Conservation (phyloP, 176 grass and related monocot species). For the Pontederia crassipes region DNA sequence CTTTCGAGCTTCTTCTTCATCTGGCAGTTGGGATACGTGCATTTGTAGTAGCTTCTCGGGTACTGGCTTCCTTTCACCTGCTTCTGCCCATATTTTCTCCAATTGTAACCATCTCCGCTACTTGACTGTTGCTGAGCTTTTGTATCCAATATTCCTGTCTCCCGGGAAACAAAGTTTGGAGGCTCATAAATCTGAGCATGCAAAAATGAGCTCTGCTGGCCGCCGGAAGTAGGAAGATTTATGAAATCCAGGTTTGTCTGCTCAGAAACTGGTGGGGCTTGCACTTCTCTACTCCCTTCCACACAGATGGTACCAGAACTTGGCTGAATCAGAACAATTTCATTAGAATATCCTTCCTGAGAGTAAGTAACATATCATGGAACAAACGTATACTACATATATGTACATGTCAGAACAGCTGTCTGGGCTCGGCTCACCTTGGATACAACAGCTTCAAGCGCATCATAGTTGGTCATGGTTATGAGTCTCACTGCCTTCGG, state of each 20-base stretch:
- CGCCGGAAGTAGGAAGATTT: neutral
- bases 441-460: no score
- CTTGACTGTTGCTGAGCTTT: no score
- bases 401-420: no score
- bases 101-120: conserved; percentile 53
- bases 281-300: neutral
- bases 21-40: conserved; percentile 58
- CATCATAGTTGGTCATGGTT: no score
- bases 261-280: neutral
- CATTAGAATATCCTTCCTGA: no score
- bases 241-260: neutral
- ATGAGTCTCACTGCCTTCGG: no score
- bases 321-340: neutral
- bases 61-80: conserved; percentile 88
- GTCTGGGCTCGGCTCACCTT: no score
- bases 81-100: conserved; percentile 95
- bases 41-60: conserved; percentile 87
- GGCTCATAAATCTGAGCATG: neutral
- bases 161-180: neutral
- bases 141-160: no score
- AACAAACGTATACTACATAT: no score
- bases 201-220: neutral
- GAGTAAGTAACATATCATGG: no score
- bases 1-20: conserved; percentile 93
- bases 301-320: neutral